These are phyloP conservation scores for Colletotrichum orchidophilum DNA, from an alignment of 2,329 filamentous ascomycete genomes.

Conservation along the genomic window DNA sequence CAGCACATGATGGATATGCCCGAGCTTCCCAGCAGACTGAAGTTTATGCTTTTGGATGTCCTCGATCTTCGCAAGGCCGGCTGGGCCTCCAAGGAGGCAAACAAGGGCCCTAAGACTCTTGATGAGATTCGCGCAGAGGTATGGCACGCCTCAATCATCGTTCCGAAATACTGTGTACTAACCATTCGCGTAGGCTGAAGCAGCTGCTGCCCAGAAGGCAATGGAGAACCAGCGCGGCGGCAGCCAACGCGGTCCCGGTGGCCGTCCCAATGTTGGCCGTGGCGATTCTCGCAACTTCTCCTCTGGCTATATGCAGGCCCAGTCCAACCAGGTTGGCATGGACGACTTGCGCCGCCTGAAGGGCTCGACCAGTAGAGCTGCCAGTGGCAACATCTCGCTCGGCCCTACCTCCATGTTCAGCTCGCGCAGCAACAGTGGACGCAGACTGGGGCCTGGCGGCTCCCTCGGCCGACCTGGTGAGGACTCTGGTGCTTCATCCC, in stretches of 20 bases:
- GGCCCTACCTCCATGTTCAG: slow-evolving; percentile 89
- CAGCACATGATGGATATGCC: slow-evolving; percentile 81
- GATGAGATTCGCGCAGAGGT: slow-evolving; percentile 88
- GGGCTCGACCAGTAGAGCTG: slow-evolving; percentile 64
- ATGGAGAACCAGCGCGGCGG: slow-evolving; percentile 70
- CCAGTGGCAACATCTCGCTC: slow-evolving; percentile 73
- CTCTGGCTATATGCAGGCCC: slow-evolving; percentile 73
- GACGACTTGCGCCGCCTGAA: slow-evolving; percentile 91
- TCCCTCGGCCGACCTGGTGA: slow-evolving; percentile 79
- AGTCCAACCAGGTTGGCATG: slow-evolving; percentile 87
- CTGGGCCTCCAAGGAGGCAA: slow-evolving; percentile 88
- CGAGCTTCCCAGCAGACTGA: slow-evolving; percentile 85
- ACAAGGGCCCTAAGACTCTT: slow-evolving; percentile 97
- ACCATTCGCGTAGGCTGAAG: slow-evolving; percentile 65
- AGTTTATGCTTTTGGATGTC: slow-evolving; percentile 97
- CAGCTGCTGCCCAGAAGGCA: slow-evolving; percentile 81
- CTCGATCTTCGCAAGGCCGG: slow-evolving; percentile 80
- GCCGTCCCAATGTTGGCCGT: slow-evolving; percentile 79
- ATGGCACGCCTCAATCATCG: slow-evolving; percentile 41
- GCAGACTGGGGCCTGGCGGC: slow-evolving; percentile 80
- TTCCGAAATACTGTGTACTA: slow-evolving; percentile 35
- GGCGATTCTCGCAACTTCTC: slow-evolving; percentile 90
- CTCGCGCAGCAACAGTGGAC: slow-evolving; percentile 90
- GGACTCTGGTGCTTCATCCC: slow-evolving; percentile 87
- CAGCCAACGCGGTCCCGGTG: slow-evolving; percentile 73